These are phyloP conservation scores for Tetracladium setigerum DNA, from an alignment of 495 filamentous ascomycete genomes.

Conservation along the genomic window DNA sequence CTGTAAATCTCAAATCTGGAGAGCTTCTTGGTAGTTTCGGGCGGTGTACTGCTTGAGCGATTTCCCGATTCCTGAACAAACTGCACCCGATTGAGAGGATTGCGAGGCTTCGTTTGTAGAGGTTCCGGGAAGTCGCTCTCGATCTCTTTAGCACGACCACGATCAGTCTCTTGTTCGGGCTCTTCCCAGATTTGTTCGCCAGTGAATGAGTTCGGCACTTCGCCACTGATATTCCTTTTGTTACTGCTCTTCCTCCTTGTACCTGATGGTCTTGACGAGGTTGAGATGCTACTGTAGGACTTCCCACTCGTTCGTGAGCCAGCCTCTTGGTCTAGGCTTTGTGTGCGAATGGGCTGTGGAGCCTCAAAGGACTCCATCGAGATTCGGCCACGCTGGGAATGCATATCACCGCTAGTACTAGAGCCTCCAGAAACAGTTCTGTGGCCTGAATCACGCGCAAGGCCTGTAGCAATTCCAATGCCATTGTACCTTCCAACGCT, in stretches of 20 bases:
- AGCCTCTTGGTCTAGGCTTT: conserved; percentile 4
- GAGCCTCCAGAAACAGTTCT: conserved; percentile 44
- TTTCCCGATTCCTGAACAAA: conserved; percentile 28
- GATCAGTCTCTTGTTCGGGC: conserved; percentile 39
- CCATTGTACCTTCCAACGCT: conserved; percentile 44
- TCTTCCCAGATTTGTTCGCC: conserved; percentile 90
- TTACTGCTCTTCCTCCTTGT: conserved; percentile 22
- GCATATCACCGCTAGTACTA: conserved; percentile 29
- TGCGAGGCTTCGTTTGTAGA: conserved; percentile 42
- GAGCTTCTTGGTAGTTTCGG: conserved; percentile 41
- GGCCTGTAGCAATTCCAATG: conserved; percentile 37
- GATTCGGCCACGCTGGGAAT: conserved; percentile 13
- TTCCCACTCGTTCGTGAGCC: conserved; percentile 5
- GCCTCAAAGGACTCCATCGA: conserved; percentile 18
- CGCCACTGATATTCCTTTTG: conserved; percentile 51
- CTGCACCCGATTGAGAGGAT: conserved; percentile 47
- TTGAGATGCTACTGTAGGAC: conserved; percentile 17
- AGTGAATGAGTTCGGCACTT: conserved; percentile 49
- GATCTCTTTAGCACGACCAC: conserved; percentile 21
- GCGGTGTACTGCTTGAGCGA: conserved; percentile 37
- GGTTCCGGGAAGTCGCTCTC: conserved; percentile 43
- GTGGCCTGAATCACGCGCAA: conserved; percentile 36
- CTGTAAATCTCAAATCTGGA: conserved; percentile 67
- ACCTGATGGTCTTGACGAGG: neutral
- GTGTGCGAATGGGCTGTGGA: conserved; percentile 6